Conservation (phyloP, 2,329 filamentous ascomycete species). For the Lasiodiplodia sp. region DNA sequence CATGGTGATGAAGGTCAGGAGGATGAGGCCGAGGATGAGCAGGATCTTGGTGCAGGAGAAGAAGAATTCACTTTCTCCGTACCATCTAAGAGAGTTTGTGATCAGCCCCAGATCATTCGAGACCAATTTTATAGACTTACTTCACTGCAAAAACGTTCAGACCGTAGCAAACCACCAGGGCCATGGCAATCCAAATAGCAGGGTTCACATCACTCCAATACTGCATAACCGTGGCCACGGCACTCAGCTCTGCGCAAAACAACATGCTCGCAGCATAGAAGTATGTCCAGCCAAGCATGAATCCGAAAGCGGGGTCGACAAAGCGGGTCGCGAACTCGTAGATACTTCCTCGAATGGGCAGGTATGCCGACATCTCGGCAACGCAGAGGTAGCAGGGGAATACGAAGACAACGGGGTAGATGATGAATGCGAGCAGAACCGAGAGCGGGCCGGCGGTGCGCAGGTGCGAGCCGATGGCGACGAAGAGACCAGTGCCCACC, state of each 20-base stretch:
- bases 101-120: constrained; percentile 60
- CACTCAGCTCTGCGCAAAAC: constrained; percentile 51
- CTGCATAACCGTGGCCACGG: constrained; percentile 45
- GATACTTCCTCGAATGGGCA: constrained; percentile 75
- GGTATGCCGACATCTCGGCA: constrained; percentile 38
- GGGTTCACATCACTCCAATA: constrained; percentile 47
- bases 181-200: constrained; percentile 28
- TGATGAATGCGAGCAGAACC: constrained; percentile 32
- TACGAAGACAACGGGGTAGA: constrained; percentile 37
- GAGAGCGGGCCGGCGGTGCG: constrained; percentile 37
- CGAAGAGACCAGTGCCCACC: constrained; percentile 26
- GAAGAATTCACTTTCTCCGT: constrained; percentile 56
- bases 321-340: constrained; percentile 77
- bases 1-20: constrained; percentile 57
- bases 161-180: constrained; percentile 13
- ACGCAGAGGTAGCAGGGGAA: constrained; percentile 33
- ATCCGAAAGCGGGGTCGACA: constrained; percentile 22
- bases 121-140: not conserved
- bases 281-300: constrained; percentile 27
- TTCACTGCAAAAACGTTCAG: constrained; percentile 29
- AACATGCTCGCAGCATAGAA: constrained; percentile 23
- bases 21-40: constrained; percentile 54
- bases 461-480: constrained; percentile 19
- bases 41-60: constrained; percentile 55
- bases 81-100: constrained; percentile 64